Evolutionary conservation across 1,284 basidiomycete genomes (phyloP).

Genomic region (Fomitopsis betulina): DNA sequence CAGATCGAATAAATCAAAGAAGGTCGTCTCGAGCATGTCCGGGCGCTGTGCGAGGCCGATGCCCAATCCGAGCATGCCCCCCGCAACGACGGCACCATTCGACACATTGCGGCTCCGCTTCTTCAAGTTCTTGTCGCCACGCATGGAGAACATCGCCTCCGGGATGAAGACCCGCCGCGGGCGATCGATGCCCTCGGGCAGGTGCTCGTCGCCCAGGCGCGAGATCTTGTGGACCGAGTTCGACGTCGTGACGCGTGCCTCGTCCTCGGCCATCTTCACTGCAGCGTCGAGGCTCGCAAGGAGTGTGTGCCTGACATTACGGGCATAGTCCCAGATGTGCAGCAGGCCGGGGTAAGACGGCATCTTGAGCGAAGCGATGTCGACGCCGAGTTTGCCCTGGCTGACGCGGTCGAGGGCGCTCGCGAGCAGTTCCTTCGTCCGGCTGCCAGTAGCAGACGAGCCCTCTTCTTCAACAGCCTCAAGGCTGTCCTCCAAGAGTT

Average conservation of each 20-base stretch:
- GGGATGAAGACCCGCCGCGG: conserved; percentile 87
- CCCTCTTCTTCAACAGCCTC: conserved; percentile 81
- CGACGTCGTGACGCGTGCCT: conserved; percentile 71
- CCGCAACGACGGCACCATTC: conserved; percentile 57
- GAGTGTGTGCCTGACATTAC: conserved; percentile 79
- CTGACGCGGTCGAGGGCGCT: conserved; percentile 77
- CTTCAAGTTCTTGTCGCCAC: conserved; percentile 44
- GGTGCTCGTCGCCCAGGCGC: conserved; percentile 71
- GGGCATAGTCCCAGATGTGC: conserved; percentile 86
- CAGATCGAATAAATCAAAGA: conserved; percentile 87
- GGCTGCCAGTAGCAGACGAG: conserved; percentile 47
- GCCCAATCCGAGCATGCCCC: conserved; percentile 68
- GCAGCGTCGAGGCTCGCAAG: conserved; percentile 81
- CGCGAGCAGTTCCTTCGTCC: conserved; percentile 61
- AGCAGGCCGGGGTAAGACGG: conserved; percentile 89
- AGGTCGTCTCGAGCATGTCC: conserved; percentile 69
- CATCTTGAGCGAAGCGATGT: conserved; percentile 44
- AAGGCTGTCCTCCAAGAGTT: conserved; percentile 75
- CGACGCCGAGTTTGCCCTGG: conserved; percentile 66
- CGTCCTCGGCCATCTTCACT: conserved; percentile 80
- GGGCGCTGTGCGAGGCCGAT: conserved; percentile 67
- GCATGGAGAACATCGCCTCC: conserved; percentile 88
- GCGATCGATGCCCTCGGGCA: conserved; percentile 81
- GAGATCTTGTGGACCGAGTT: conserved; percentile 69
- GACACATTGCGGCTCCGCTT: conserved; percentile 40